Evolutionary conservation across 1,284 basidiomycete genomes (phyloP).

Genomic region (Moesziomyces aphidis): DNA sequence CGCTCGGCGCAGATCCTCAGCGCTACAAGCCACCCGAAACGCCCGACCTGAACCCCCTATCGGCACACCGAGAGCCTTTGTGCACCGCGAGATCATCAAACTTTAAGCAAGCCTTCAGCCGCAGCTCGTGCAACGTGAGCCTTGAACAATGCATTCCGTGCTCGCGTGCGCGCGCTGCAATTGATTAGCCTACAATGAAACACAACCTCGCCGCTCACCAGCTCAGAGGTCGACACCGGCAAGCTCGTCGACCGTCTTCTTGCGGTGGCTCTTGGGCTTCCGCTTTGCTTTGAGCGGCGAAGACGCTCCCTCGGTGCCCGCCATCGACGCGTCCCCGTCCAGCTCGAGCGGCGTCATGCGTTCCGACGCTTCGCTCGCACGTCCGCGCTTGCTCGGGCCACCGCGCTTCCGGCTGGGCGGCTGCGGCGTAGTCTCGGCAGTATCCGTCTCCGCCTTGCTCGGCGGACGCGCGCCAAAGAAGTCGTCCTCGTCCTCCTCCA

Average conservation of each 20-base stretch:
- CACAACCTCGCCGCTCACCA: neutral
- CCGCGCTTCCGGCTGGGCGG: slow-evolving; percentile 33
- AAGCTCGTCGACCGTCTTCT: slow-evolving; percentile 52
- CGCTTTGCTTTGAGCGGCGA: slow-evolving; percentile 34
- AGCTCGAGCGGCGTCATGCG: slow-evolving; percentile 39
- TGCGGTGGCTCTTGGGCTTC: slow-evolving; percentile 50
- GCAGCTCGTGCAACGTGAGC: too few relatives aligned
- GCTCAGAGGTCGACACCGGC: slow-evolving; percentile 28
- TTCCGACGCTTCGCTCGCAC: slow-evolving; percentile 35
- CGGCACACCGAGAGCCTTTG: too few relatives aligned
- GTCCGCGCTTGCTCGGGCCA: slow-evolving; percentile 20
- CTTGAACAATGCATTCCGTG: too few relatives aligned
- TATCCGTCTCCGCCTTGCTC: slow-evolving; percentile 38
- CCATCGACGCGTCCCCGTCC: slow-evolving; percentile 27
- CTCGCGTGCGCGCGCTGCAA: neutral
- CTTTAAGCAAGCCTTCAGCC: too few relatives aligned
- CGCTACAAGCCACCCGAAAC: too few relatives aligned
- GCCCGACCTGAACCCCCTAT: too few relatives aligned
- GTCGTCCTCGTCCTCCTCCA: slow-evolving; percentile 68
- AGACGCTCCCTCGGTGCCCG: slow-evolving; percentile 7
- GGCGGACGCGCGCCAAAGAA: slow-evolving; percentile 62
- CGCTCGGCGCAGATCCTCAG: too few relatives aligned
- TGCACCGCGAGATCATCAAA: too few relatives aligned
- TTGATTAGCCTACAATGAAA: neutral
- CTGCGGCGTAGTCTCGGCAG: slow-evolving; percentile 49